Evolutionary conservation across 2,329 filamentous ascomycete species (phyloP), one percentile per base, ranked within the genome.

Genomic region (Alternaria arborescens): DNA sequence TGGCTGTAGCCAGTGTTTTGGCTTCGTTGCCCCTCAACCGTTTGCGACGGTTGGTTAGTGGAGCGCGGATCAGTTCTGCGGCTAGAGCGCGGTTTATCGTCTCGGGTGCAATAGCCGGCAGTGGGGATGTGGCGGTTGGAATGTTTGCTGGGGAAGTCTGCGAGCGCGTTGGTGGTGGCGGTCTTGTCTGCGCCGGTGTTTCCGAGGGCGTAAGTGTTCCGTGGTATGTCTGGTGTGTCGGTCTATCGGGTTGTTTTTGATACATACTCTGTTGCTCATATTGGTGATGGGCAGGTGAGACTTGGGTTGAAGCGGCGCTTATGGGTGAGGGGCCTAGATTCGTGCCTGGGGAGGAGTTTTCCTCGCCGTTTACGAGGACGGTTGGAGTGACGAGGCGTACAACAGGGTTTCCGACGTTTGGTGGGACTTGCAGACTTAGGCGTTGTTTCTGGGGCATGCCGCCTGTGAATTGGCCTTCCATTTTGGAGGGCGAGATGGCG

Each of bases 351-450:
- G 66, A 70, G 8, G 65, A 61, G 42, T 76, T 68, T 50, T 77
- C 67, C 58, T 83, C 80, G 48, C 85, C 85, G 50, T 86, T 87
- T 22, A 87, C 81, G 8, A 86, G 79, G 2, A 86, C 77, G 10
- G 83, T 82, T 0, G 85, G 85, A 1, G 88, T 91, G 24, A 88
- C 88, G 14, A 91, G 80, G 58, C 87, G 82, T 0, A 91, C 60
- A 24, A 62, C 87, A 3, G 85, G 82, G 1, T 87, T 87, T 1
- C 87, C 83, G 18, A 84, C 80, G 60, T 88, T 84, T 65, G 88
- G 83, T 8, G 88, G 88, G 0, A 90, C 88, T 68, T 90, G 88
- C 1, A 90, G 78, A 20, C 86, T 87, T 7, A 89, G 77, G 20
- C 86, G 83, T 20, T 85, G 83, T 51, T 83, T 79, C 34, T 74